Percentiles rank a stretch among this genome's conserved stretches.
Evolutionary conservation across 148 eudicot genomes (phyloP).

Genomic region (Vaccinium macrocarpon): DNA sequence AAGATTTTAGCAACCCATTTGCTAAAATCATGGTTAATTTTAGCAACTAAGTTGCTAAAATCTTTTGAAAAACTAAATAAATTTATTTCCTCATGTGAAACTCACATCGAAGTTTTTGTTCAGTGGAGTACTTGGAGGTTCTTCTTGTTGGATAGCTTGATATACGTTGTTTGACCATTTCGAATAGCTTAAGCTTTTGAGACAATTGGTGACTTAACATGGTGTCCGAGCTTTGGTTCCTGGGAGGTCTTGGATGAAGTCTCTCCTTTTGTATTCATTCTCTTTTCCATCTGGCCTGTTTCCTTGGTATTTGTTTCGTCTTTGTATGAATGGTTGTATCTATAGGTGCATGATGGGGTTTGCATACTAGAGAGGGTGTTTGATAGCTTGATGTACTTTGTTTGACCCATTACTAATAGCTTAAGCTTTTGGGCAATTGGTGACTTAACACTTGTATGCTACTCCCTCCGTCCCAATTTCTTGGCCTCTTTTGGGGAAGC

Average conservation of each 20-base stretch:
- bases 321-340: neutral
- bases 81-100: neutral
- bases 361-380: neutral
- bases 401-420: neutral
- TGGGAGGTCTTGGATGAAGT: neutral
- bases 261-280: neutral
- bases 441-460: neutral
- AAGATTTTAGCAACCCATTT: too few relatives aligned
- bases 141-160: neutral
- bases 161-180: neutral
- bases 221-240: neutral
- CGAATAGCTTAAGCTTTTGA: neutral
- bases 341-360: neutral
- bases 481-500: too few relatives aligned
- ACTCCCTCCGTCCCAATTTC: too few relatives aligned
- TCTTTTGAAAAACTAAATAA: neutral
- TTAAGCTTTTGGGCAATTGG: neutral
- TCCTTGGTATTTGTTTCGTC: neutral
- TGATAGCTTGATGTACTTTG: neutral
- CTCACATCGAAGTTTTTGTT: neutral
- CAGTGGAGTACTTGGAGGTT: neutral
- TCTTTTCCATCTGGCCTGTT: neutral
- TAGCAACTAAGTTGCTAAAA: too few relatives aligned
- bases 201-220: neutral
- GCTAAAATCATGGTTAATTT: too few relatives aligned